phyloP scores from a whole-genome alignment of 805 yeast species.

The Cyberlindnera mississippiensis region DNA sequence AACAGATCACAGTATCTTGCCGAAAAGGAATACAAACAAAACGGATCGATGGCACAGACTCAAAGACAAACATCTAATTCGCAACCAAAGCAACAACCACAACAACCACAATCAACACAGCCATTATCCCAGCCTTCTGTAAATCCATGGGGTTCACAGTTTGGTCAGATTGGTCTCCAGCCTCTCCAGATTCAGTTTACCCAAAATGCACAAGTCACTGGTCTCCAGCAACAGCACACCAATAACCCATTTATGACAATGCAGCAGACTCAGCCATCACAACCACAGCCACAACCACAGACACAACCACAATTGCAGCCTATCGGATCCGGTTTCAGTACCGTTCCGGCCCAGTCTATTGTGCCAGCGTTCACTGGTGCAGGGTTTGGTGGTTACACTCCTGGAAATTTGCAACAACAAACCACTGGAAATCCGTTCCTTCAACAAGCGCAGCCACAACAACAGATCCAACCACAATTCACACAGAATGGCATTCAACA shows the following conservation, averaged over 20 bases:
- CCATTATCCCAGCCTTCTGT: constrained; percentile 6
- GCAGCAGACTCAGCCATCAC: constrained; percentile 9
- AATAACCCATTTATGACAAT: constrained; percentile 23
- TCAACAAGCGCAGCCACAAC: constrained; percentile 19
- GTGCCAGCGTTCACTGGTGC: constrained; percentile 46
- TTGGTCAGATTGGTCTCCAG: constrained; percentile 13
- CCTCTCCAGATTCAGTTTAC: constrained; percentile 17
- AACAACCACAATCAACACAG: constrained; percentile 6
- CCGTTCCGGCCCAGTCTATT: constrained; percentile 16
- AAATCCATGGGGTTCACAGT: constrained; percentile 20
- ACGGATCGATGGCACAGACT: constrained; percentile 6
- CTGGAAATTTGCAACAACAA: constrained; percentile 15
- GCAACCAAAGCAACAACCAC: constrained; percentile 6
- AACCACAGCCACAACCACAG: constrained; percentile 8
- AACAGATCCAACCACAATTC: constrained; percentile 8
- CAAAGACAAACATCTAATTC: constrained; percentile 3
- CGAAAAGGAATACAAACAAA: constrained; percentile 47
- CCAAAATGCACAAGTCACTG: constrained; percentile 6
- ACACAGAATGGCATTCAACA: constrained; percentile 12
- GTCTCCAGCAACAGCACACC: constrained; percentile 19
- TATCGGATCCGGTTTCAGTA: constrained; percentile 20
- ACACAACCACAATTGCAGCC: constrained; percentile 24
- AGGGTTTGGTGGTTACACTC: constrained; percentile 53
- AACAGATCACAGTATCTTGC: constrained; percentile 75
- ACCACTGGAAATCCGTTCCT: constrained; percentile 36